Evolutionary conservation across 805 yeast genomes (phyloP).

Genomic region (Komagataella pseudopastoris): DNA sequence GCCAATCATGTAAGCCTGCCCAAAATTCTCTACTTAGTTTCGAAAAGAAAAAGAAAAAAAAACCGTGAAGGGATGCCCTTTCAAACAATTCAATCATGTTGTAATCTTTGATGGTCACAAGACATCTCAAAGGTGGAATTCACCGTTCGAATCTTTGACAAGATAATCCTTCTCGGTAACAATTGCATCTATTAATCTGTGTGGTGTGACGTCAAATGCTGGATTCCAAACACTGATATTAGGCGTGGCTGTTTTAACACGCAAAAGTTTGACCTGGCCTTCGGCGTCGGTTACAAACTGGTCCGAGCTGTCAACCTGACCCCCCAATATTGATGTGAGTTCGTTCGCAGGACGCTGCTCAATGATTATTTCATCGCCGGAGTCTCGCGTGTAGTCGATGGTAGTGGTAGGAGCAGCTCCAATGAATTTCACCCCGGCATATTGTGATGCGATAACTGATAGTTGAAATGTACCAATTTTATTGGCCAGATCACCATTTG

Average conservation of each 20-base stretch:
- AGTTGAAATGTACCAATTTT: constrained; percentile 92
- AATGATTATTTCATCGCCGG: constrained; percentile 68
- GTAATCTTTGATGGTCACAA: too few species aligned
- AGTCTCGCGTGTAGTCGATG: constrained; percentile 50
- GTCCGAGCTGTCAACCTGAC: constrained; percentile 24
- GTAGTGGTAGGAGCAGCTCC: constrained; percentile 96
- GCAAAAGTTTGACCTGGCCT: constrained; percentile 20
- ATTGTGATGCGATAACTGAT: constrained; percentile 54
- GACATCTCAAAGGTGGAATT: background rate
- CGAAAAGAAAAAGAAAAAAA: too few species aligned
- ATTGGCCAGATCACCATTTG: constrained; percentile 92
- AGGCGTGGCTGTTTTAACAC: constrained; percentile 75
- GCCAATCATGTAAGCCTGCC: too few species aligned
- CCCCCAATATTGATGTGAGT: constrained; percentile 66
- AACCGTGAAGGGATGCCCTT: too few species aligned
- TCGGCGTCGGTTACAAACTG: constrained; percentile 14
- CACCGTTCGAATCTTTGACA: constrained; percentile 22
- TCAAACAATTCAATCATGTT: too few species aligned
- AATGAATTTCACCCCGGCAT: constrained; percentile 61
- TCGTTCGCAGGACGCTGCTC: constrained; percentile 82
- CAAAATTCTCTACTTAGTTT: too few species aligned
- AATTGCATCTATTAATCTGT: constrained; percentile 69
- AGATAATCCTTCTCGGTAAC: constrained; percentile 68
- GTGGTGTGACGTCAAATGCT: constrained; percentile 88
- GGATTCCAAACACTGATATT: constrained; percentile 91